Conservation (phyloP, 202 grass and related monocot species). For the Elaeis oleifera region DNA sequence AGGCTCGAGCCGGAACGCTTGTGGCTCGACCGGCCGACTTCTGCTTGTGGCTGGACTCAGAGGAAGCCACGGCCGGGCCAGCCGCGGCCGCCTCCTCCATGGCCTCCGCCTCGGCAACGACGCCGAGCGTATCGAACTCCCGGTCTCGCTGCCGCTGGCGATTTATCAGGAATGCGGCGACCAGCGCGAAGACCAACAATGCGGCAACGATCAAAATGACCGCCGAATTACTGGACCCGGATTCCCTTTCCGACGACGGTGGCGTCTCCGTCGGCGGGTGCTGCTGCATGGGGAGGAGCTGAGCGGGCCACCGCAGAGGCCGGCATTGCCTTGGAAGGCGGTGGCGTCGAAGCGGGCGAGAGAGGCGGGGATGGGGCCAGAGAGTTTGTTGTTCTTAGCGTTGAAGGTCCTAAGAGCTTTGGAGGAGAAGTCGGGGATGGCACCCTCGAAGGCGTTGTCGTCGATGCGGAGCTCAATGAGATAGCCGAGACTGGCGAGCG, state of each 20-base stretch:
- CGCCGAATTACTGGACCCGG: background rate
- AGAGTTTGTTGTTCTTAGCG: constrained; percentile 37
- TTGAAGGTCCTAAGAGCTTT: constrained; percentile 33
- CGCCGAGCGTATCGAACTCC: constrained; percentile 2
- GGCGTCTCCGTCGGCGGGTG: background rate
- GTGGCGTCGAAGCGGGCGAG: constrained; percentile 30
- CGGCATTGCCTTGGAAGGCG: constrained; percentile 38
- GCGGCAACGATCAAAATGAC: background rate
- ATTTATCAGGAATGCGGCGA: background rate
- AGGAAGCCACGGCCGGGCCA: background rate
- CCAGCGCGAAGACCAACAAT: background rate
- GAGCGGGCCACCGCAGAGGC: constrained; percentile 33
- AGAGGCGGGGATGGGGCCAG: constrained; percentile 17
- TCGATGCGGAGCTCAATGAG: constrained; percentile 59
- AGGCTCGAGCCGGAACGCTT: constrained; percentile 22
- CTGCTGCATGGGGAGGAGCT: constrained; percentile 13
- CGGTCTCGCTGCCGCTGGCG: constrained; percentile 4
- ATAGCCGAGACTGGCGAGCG: constrained; percentile 23
- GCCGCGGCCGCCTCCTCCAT: background rate
- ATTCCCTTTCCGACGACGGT: background rate
- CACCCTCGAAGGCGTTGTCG: constrained; percentile 41
- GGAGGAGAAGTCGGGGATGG: constrained; percentile 18
- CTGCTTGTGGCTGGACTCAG: background rate
- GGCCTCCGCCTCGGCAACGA: too few relatives aligned
- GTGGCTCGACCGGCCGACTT: constrained; percentile 1